Percentiles rank a stretch among this genome's conserved stretches.
phyloP scores from a whole-genome alignment of 805 yeast species.

The Nakazawaea populi region DNA sequence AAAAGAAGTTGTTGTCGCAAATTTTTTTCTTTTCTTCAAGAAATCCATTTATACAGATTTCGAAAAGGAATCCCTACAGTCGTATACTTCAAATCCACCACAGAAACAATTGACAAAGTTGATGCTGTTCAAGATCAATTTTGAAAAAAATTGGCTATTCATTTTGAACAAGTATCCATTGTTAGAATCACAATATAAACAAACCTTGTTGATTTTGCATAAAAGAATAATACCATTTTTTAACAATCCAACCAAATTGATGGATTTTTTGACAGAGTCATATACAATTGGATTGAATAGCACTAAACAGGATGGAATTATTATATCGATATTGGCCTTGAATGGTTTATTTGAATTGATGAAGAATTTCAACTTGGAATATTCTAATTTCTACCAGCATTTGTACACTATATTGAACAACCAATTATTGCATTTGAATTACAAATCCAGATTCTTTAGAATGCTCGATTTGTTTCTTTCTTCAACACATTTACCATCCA shows the following conservation, averaged over 20 bases:
- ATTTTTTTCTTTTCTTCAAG: constrained; percentile 33
- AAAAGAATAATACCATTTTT: constrained; percentile 79
- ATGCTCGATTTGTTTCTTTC: constrained; percentile 78
- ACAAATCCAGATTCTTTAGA: constrained; percentile 84
- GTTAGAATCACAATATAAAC: constrained; percentile 54
- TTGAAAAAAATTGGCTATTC: constrained; percentile 64
- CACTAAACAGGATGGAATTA: constrained; percentile 14
- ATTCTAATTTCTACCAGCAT: constrained; percentile 83
- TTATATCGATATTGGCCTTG: constrained; percentile 58
- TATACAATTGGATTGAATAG: constrained; percentile 40
- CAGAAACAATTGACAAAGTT: constrained; percentile 23
- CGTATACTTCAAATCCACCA: constrained; percentile 42
- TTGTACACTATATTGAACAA: constrained; percentile 77
- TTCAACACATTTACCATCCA: constrained; percentile 81
- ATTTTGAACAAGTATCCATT: constrained; percentile 43
- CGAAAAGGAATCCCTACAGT: constrained; percentile 28
- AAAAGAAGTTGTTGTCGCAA: constrained; percentile 27
- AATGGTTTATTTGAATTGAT: constrained; percentile 86
- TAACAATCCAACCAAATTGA: constrained; percentile 71
- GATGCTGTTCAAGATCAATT: constrained; percentile 48
- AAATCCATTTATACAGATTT: constrained; percentile 22
- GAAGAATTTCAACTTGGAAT: constrained; percentile 77
- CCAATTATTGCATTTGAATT: constrained; percentile 66
- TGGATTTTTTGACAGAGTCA: constrained; percentile 92
- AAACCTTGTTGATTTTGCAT: constrained; percentile 65